Percentiles rank a stretch among this genome's conserved stretches.
phyloP scores from a whole-genome alignment of 164 flowering plant genomes.

The Stephania japonica region DNA sequence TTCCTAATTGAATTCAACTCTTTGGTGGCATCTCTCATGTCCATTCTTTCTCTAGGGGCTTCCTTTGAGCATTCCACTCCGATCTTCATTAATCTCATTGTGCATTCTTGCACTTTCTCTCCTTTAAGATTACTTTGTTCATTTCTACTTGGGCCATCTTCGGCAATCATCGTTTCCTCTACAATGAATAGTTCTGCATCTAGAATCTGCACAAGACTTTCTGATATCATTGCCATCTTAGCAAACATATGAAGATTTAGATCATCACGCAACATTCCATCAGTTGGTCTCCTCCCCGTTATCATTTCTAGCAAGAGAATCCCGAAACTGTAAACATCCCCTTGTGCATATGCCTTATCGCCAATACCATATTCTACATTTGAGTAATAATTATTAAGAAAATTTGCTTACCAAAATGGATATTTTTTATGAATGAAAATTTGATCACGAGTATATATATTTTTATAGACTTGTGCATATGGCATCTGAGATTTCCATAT shows the following conservation, averaged over 20 bases:
- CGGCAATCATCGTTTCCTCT: not conserved
- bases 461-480: too few species aligned
- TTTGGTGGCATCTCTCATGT: not conserved
- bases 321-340: slow-evolving; percentile 20
- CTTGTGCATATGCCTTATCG: slow-evolving; percentile 1
- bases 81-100: not conserved
- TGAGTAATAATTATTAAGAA: not conserved
- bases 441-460: too few species aligned
- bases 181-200: not conserved
- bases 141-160: not conserved
- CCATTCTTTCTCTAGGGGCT: too few species aligned
- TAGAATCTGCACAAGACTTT: not conserved
- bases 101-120: not conserved
- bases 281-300: slow-evolving; percentile 18
- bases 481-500: not conserved
- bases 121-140: not conserved
- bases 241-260: slow-evolving; percentile 5
- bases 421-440: too few species aligned
- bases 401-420: too few species aligned
- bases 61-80: slow-evolving; percentile 9
- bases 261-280: slow-evolving; percentile 10
- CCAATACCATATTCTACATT: slow-evolving; percentile 20
- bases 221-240: not conserved
- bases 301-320: slow-evolving; percentile 19
- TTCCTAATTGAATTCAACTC: not conserved